Evolutionary conservation across 2,329 filamentous ascomycete species (phyloP), one percentile per base, ranked within the genome.

Genomic region (Alternaria tenuissima): DNA sequence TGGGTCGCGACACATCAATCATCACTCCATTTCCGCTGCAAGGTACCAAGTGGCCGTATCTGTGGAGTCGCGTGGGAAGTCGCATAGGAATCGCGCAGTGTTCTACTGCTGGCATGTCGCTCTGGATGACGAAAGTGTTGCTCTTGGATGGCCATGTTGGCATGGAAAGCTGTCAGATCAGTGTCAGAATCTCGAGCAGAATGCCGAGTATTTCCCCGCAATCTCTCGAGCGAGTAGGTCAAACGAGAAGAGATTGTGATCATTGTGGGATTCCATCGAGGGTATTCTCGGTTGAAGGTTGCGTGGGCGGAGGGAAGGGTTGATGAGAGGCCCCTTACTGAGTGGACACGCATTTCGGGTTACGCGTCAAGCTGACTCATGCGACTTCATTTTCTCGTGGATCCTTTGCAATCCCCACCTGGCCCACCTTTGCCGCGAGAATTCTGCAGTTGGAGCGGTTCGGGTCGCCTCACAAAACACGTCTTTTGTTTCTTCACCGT

Each of bases 281-380:
- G 46, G 30, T 49, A 49, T 49, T 26, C 30, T 49, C 46, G 32
- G 46, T n/a, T 36, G 30, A 11, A 36, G 20, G 46, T 38, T 8
- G 32, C 30, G 20, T 36, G 30, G 41, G 32, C 12, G 18, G 18
- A 41, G 41, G 41, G 11, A 42, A 46, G 18, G 16, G 55, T 46
- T 30, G 48, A 28, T 32, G 49, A 34, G 14, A 47, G 26, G 11
- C 32, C 26, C 34, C 34, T 26, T 51, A 36, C 41, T 22, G 38
- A 24, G 48, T 53, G 55, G 55, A 46, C 30, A 43, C 20, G 9
- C 22, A 53, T 28, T 41, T 46, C 32, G 18, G 57, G 44, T 51
- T 55, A 56, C 52, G 52, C 57, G 52, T 59, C 42, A 20, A 42
- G 26, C 51, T 24, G 52, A 56, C 18, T 55, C 57, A 55, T 47